These are phyloP conservation scores for Gynostemma pentaphyllum DNA, from an alignment of 306 rosid genomes.

Conservation along the genomic window DNA sequence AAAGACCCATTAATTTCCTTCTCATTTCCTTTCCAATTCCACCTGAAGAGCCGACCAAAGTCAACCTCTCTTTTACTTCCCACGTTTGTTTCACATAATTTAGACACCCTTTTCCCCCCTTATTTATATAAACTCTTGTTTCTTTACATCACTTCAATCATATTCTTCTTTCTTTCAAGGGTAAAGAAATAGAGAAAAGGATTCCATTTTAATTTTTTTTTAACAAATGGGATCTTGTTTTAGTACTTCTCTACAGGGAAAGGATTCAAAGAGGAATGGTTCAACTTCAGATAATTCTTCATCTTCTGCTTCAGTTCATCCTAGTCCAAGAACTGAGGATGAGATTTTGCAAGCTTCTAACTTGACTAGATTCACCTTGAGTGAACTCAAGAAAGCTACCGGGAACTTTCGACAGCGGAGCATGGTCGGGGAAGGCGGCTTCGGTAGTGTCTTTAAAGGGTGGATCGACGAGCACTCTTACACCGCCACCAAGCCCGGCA, in stretches of 20 bases:
- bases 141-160: no score
- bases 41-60: no score
- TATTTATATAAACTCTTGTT: no score
- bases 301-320: slow-evolving; percentile 1
- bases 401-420: slow-evolving; percentile 3
- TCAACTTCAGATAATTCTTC: background rate
- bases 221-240: background rate
- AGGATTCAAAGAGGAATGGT: background rate
- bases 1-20: no score
- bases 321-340: slow-evolving; percentile 7
- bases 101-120: no score
- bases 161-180: no score
- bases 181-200: no score
- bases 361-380: background rate
- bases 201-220: no score
- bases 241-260: background rate
- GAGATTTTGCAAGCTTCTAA: slow-evolving; percentile 8
- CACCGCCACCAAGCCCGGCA: slow-evolving; percentile 11
- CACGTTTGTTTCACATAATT: no score
- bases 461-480: slow-evolving; percentile 4
- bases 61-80: no score
- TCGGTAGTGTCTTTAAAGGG: slow-evolving; percentile 11
- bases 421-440: slow-evolving; percentile 8
- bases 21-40: no score
- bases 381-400: slow-evolving; percentile 8